phyloP scores from a whole-genome alignment of 176 grass and related monocot genomes.

The Rhynchospora breviuscula region DNA sequence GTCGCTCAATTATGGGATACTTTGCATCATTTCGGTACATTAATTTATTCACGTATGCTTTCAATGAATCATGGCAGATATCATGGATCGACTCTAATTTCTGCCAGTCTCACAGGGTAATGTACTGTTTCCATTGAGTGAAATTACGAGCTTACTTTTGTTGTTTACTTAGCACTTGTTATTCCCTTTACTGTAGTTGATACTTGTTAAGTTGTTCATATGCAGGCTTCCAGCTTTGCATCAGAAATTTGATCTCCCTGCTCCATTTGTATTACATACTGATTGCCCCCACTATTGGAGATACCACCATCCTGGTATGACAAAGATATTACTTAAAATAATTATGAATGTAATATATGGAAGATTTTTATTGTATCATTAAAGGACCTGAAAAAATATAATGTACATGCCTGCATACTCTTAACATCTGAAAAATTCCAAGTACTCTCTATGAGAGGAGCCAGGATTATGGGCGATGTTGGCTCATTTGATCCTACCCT shows the following conservation, averaged over 20 bases:
- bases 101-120: conserved; percentile 85
- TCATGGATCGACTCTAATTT: conserved; percentile 91
- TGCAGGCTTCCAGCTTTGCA: conserved; percentile 84
- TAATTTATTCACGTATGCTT: background rate
- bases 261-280: conserved; percentile 89
- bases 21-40: background rate
- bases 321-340: background rate
- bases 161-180: conserved; percentile 26
- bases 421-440: conserved; percentile 9
- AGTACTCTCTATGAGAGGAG: background rate
- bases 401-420: background rate
- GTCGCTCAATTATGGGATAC: background rate
- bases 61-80: conserved; percentile 48
- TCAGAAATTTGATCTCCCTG: conserved; percentile 97
- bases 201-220: conserved; percentile 27
- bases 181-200: background rate
- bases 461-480: background rate
- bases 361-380: background rate
- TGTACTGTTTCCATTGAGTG: background rate
- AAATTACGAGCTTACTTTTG: conserved; percentile 10
- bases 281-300: conserved; percentile 96
- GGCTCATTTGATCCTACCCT: background rate
- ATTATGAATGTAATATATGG: background rate
- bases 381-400: background rate
- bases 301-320: conserved; percentile 78